Evolutionary conservation across 768 basidiomycete species (phyloP).

Genomic region (Pleurotus citrinopileatus): DNA sequence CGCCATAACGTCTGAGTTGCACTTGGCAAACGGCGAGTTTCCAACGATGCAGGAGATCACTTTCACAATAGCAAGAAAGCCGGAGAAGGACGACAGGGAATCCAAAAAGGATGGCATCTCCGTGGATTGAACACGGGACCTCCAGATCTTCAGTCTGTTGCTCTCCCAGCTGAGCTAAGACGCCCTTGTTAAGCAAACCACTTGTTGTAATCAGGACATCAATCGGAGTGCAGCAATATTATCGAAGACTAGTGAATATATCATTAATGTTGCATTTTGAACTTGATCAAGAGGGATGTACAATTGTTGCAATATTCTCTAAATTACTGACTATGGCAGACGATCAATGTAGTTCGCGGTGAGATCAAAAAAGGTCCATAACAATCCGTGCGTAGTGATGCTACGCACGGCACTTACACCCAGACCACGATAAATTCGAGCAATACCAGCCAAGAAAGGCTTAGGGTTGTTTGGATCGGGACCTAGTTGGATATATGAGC

Average conservation of each 20-base stretch:
- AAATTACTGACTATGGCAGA: conserved; percentile 29
- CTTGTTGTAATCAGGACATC: neutral
- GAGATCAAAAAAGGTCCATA: conserved; percentile 93
- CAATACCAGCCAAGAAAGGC: conserved; percentile 70
- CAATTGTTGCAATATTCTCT: conserved; percentile 6
- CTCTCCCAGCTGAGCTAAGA: conserved; percentile 72
- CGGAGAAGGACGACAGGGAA: neutral
- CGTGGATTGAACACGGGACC: conserved; percentile 81
- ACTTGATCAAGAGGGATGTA: neutral
- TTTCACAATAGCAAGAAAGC: neutral
- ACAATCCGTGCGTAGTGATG: conserved; percentile 88
- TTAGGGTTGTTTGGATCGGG: conserved; percentile 79
- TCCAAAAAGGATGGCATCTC: conserved; percentile 54
- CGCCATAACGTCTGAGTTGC: too few relatives aligned
- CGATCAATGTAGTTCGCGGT: conserved; percentile 71
- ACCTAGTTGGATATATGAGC: too few relatives aligned
- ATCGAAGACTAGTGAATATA: too few relatives aligned
- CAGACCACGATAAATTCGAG: conserved; percentile 88
- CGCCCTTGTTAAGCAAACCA: neutral
- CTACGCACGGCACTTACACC: conserved; percentile 92
- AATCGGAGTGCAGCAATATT: too few relatives aligned
- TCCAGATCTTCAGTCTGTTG: conserved; percentile 77
- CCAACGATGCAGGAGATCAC: too few relatives aligned
- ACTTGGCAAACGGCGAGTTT: too few relatives aligned
- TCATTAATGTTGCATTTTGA: neutral